Base-by-base conservation (phyloP, 2,329 filamentous ascomycete species). In the Colletotrichum sp. region DNA sequence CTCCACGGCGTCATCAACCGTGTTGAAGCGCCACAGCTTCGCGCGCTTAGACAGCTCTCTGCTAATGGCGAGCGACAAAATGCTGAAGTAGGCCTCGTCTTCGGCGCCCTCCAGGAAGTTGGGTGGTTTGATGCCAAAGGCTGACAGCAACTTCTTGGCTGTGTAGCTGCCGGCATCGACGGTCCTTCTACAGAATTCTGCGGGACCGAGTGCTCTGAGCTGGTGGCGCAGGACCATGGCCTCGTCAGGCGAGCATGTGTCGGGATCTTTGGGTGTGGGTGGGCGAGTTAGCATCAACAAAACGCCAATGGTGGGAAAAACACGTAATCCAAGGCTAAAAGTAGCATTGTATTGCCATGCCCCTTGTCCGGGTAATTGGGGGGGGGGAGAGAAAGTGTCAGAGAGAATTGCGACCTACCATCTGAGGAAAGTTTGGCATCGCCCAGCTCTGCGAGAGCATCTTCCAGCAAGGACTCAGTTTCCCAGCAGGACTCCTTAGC, bases 91-190 rank as follows among this genome's bases (percentile, higher is more conserved):
- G 36, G 91, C 90, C 69, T 95, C 92, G 82, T 98, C 95, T n/a
- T 90, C 87, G 44, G 89, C 87, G 52, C 92, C 93, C 39, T 96
- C 92, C 16, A 98, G 90, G 81, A 95, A 96, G 49, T 88, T 84
- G 4, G 95, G 95, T 59, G 95, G 92, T 52, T 91, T 88, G 79
- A 98, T 92, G 76, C 93, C 93, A 87, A 98, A 98, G 16, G 95
- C 96, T 10, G 95, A 96, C 82, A 96, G 92, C 34, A 98, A 89
- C 85, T 95, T 96, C 86, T 94, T 95, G 71, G 94, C 94, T 24
- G 93, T 93, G 82, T 97, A 93, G 68, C 88, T 89, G 36, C 93
- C 92, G 69, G 89, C 89, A 78, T 92, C 91, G 67, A 98, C 88
- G 36, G 94, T 96, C 79, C 93, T 90, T 80, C 92, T 88, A 81